Evolutionary conservation across 1,139 yeast genomes (phyloP).

Genomic region (Sugiyamaella japonica): DNA sequence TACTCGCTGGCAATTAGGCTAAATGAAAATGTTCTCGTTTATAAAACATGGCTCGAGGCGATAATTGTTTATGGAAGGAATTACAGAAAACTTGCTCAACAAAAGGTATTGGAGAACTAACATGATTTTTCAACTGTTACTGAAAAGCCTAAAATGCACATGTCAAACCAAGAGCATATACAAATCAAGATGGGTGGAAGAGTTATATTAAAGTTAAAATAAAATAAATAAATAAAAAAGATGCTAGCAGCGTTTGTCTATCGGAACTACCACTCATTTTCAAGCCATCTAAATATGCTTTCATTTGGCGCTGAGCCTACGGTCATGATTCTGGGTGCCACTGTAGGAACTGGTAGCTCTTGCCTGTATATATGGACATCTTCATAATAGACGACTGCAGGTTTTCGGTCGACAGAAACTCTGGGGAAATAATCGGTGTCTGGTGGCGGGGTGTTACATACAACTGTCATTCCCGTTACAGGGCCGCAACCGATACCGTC

Average conservation of each 20-base stretch:
- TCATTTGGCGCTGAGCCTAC: conserved; percentile 7
- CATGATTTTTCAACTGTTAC: neutral
- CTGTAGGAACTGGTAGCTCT: neutral
- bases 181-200: neutral
- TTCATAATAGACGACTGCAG: neutral
- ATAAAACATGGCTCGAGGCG: neutral
- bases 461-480: neutral
- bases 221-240: conserved; percentile 10
- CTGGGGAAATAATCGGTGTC: conserved; percentile 5
- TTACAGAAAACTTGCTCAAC: conserved; percentile 3
- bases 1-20: conserved; percentile 1
- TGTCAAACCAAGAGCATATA: neutral
- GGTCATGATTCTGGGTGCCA: conserved; percentile 7
- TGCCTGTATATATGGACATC: conserved; percentile 4
- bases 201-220: conserved; percentile 1
- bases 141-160: neutral
- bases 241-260: neutral
- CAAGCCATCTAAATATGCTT: conserved; percentile 6
- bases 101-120: neutral
- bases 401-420: neutral
- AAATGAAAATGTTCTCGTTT: neutral
- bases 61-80: conserved; percentile 5
- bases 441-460: neutral
- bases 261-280: conserved; percentile 7
- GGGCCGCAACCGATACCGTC: conserved; percentile 1